Evolutionary conservation across 768 basidiomycete species (phyloP).

Genomic region (Xanthoconium purpureum): DNA sequence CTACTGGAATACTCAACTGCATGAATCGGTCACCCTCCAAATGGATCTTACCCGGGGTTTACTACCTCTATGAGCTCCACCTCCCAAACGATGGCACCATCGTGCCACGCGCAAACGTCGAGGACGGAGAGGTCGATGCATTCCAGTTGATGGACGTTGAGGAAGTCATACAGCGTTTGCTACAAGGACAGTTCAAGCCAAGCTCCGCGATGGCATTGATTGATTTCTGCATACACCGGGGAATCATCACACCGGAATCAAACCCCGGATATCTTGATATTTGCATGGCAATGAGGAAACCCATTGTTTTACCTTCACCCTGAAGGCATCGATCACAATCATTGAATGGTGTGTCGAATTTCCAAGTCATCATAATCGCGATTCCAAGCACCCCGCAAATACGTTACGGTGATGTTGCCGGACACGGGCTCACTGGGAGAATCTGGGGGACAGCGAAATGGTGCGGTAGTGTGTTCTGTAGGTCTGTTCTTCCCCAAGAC

Average conservation of each 20-base stretch:
- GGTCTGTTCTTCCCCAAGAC: too few species aligned
- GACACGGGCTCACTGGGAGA: too few species aligned
- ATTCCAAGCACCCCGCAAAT: too few species aligned
- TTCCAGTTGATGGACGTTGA: conserved; percentile 39
- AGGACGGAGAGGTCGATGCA: conserved; percentile 42
- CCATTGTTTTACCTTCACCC: conserved; percentile 20
- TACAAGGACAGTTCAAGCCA: conserved; percentile 38
- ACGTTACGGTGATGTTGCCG: too few species aligned
- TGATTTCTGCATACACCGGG: conserved; percentile 41
- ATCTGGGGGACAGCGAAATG: too few species aligned
- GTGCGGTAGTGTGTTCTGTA: too few species aligned
- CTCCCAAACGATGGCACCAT: conserved; percentile 35
- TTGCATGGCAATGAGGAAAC: conserved; percentile 22
- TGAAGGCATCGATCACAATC: neutral
- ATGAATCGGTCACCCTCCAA: conserved; percentile 41
- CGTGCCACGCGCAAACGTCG: conserved; percentile 34
- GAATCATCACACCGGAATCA: conserved; percentile 25
- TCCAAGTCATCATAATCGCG: too few species aligned
- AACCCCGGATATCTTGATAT: conserved; percentile 24
- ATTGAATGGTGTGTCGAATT: too few species aligned
- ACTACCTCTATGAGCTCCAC: conserved; percentile 44
- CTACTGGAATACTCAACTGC: conserved; percentile 39
- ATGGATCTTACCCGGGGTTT: conserved; percentile 46
- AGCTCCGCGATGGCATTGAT: conserved; percentile 43
- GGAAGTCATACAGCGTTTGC: conserved; percentile 33